phyloP scores from a whole-genome alignment of 2,329 filamentous ascomycete species.

The Xylariaceae sp. region DNA sequence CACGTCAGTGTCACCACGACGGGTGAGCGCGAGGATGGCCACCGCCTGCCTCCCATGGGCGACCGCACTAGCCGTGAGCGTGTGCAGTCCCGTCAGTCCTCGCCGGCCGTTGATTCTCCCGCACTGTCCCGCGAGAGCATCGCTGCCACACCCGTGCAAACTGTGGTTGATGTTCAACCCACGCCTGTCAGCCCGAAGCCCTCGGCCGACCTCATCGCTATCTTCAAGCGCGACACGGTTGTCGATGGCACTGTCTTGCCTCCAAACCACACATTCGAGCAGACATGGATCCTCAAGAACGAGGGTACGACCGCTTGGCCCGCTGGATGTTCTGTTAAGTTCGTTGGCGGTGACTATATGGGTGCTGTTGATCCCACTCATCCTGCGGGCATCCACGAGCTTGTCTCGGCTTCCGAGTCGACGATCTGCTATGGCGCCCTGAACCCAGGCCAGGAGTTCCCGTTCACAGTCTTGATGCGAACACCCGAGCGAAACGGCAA shows the following conservation, averaged over 20 bases:
- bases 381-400: slow-evolving; percentile 68
- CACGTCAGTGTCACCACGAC: slow-evolving; percentile 81
- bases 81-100: slow-evolving; percentile 28
- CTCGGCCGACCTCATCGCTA: slow-evolving; percentile 33
- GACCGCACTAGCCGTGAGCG: slow-evolving; percentile 40
- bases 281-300: slow-evolving; percentile 89
- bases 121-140: slow-evolving; percentile 41
- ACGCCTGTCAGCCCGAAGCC: slow-evolving; percentile 18
- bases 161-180: slow-evolving; percentile 65
- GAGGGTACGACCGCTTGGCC: slow-evolving; percentile 76
- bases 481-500: slow-evolving; percentile 70
- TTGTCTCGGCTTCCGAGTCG: slow-evolving; percentile 74
- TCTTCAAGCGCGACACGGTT: slow-evolving; percentile 73
- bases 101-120: slow-evolving; percentile 41
- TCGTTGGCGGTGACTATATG: slow-evolving; percentile 94
- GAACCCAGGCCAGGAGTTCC: slow-evolving; percentile 63
- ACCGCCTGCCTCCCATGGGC: slow-evolving; percentile 61
- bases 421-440: slow-evolving; percentile 65
- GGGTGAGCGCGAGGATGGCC: slow-evolving; percentile 65
- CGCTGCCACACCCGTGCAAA: slow-evolving; percentile 52
- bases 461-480: slow-evolving; percentile 80
- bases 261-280: slow-evolving; percentile 69
- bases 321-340: slow-evolving; percentile 80
- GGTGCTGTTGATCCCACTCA: slow-evolving; percentile 76
- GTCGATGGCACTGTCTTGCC: slow-evolving; percentile 67